These are phyloP conservation scores for Fagus crenata DNA, from an alignment of 306 rosid species.

Conservation along the genomic window DNA sequence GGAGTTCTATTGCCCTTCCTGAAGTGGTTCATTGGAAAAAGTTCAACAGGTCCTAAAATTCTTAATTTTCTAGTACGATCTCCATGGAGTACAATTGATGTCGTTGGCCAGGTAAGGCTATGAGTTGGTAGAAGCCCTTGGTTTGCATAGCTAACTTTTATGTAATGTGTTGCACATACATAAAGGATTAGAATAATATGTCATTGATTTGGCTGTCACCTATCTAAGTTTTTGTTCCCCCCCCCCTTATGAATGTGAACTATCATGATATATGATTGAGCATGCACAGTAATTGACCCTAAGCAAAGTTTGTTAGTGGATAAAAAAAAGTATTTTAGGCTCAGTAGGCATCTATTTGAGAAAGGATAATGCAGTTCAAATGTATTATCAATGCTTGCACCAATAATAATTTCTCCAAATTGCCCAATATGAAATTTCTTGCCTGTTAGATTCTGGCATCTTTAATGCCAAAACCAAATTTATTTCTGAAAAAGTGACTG, in stretches of 20 bases:
- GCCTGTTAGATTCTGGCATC: not conserved
- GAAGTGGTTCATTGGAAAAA: conserved; percentile 92
- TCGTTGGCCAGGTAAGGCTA: conserved; percentile 73
- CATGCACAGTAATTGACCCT: not conserved
- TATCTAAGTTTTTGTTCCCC: no score
- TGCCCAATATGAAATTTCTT: not conserved
- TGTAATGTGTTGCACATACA: not conserved
- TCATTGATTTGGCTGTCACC: conserved; percentile 7
- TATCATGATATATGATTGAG: conserved; percentile 1
- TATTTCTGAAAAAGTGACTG: not conserved
- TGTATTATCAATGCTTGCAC: not conserved
- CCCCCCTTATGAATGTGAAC: not conserved
- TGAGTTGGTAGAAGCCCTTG: conserved; percentile 19
- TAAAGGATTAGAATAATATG: not conserved
- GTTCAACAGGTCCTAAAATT: conserved; percentile 67
- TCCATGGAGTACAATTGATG: conserved; percentile 94
- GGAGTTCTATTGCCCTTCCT: conserved; percentile 91
- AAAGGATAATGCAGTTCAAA: conserved; percentile 2
- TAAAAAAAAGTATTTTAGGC: not conserved
- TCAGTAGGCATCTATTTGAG: not conserved
- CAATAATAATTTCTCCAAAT: not conserved
- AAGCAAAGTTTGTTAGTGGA: not conserved
- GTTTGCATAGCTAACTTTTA: conserved; percentile 15
- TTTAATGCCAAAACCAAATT: not conserved
- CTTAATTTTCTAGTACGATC: conserved; percentile 93